These are phyloP conservation scores for Tuber magnatum DNA, from an alignment of 495 filamentous ascomycete species.

Conservation along the genomic window DNA sequence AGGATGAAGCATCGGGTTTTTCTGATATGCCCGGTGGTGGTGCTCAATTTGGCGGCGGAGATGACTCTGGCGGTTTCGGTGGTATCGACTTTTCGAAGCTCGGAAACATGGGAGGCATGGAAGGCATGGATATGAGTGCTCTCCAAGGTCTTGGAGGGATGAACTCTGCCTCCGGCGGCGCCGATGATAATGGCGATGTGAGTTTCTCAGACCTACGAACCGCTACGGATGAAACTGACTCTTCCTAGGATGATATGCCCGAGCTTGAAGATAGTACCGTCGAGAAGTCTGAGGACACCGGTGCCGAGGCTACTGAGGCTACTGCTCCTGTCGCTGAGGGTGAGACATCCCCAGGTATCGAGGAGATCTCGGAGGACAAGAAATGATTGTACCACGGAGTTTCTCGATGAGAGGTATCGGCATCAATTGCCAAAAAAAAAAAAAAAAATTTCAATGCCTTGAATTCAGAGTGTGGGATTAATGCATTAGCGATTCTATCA, in stretches of 20 bases:
- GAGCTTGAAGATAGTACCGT: conserved; percentile 30
- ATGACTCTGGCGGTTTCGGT: conserved; percentile 46
- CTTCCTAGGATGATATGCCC: conserved; percentile 37
- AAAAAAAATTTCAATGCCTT: not conserved
- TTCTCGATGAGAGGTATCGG: not conserved
- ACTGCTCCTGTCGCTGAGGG: conserved; percentile 4
- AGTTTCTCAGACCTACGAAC: conserved; percentile 35
- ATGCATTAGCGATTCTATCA: not conserved
- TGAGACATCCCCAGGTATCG: conserved; percentile 15
- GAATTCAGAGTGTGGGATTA: not conserved
- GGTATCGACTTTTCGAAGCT: conserved; percentile 91
- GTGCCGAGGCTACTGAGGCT: conserved; percentile 3
- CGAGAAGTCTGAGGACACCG: not conserved
- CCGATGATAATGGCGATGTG: conserved; percentile 67
- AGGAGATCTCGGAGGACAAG: conserved; percentile 22
- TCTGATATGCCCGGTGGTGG: conserved; percentile 40
- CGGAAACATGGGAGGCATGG: conserved; percentile 54
- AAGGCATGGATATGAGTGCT: conserved; percentile 37
- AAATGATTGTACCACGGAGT: not conserved
- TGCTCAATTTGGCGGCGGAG: conserved; percentile 38
- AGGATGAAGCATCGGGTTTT: conserved; percentile 55
- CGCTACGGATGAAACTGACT: conserved; percentile 1
- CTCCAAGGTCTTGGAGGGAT: conserved; percentile 20
- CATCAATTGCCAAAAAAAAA: not conserved
- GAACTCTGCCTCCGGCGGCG: conserved; percentile 12